Evolutionary conservation across 805 yeast species (phyloP), one percentile per base, ranked within the genome.

Genomic region (Candida oleophila): DNA sequence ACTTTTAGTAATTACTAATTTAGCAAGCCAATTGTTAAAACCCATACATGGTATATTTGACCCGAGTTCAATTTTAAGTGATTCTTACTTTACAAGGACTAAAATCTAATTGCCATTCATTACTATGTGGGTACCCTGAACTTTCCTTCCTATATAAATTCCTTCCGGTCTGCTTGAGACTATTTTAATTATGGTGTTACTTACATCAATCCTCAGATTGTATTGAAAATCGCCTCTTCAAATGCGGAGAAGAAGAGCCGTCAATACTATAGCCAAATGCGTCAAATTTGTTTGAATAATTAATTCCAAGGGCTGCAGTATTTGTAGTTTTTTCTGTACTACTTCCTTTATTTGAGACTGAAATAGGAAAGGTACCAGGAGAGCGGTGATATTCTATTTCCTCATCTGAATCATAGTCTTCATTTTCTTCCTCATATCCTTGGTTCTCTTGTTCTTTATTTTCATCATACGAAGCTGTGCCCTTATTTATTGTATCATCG

Each of bases 221-320:
- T 12, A 18, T 20, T 22, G 41, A 42, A 20, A 22, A 46, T 14
- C 43, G 32, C 15, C 49, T 42, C 22, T 55, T 55, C 28, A 50
- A 48, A 36, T 49, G 54, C 5, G 59, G 59, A 8, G 55, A 50
- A 16, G 53, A 49, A 3, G 57, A 48, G 2, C 55, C 55, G 37
- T 54, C 57, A 9, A 39, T 15, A 43, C 52, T 46, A 41, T 42
- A 47, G 8, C 57, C 57, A 4, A 28, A 33, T 3, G 44, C 22
- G 25, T 54, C 43, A 46, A 46, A 54, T 43, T 41, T 53, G 5
- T 37, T 30, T 14, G 46, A 41, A 5, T 37, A 14, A 7, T 11
- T 20, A 8, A 22, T 15, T 35, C 21, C 16, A 22, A 28, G 25
- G n/a, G 18, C 8, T 34, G 32, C 22, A 18, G 38, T 22, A 28